Percentiles rank a stretch among this genome's conserved stretches.
Evolutionary conservation across 768 basidiomycete genomes (phyloP).

Genomic region (Russula abietina): DNA sequence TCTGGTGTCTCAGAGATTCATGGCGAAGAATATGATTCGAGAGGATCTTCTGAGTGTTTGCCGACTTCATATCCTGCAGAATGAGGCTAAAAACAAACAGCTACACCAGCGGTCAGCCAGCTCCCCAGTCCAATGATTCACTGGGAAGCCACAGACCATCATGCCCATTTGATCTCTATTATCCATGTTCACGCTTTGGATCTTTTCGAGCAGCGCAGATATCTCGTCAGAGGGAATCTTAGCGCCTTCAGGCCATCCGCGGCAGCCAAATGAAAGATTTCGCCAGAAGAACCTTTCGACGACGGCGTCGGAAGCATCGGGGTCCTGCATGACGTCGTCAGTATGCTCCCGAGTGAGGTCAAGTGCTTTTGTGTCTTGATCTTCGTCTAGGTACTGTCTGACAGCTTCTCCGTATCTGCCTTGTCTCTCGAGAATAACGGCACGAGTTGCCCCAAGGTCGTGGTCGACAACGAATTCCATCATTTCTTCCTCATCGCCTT

Average conservation of each 20-base stretch:
- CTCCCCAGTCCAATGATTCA: not conserved
- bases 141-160: not conserved
- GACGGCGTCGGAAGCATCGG: conserved; percentile 31
- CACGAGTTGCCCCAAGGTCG: conserved; percentile 46
- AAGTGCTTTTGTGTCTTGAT: conserved; percentile 44
- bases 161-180: not conserved
- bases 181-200: not conserved
- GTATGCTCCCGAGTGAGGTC: conserved; percentile 37
- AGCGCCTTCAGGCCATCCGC: conserved; percentile 3
- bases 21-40: not conserved
- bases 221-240: not conserved
- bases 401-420: conserved; percentile 46
- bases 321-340: conserved; percentile 24
- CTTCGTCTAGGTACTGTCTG: conserved; percentile 44
- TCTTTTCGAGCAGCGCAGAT: not conserved
- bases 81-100: conserved; percentile 9
- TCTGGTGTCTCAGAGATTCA: not conserved
- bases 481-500: conserved; percentile 45
- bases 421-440: conserved; percentile 39
- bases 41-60: not conserved
- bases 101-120: not conserved
- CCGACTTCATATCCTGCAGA: not conserved
- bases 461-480: conserved; percentile 54
- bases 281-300: conserved; percentile 36
- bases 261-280: conserved; percentile 16